Base-by-base conservation (phyloP, 202 grass and related monocot genomes). In the Schoenoplectus triqueter region DNA sequence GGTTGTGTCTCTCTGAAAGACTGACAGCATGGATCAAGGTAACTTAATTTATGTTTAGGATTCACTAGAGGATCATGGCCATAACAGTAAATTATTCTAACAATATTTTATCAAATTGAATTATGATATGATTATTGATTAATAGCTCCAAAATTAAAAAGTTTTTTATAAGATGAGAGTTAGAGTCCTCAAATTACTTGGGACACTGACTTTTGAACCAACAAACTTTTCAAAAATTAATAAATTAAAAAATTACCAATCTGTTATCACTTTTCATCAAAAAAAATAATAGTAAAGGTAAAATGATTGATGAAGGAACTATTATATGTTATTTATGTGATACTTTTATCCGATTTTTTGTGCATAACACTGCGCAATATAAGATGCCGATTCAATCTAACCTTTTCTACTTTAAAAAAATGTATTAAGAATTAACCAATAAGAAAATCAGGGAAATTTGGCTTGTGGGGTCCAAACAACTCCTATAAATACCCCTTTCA, bases 401-500 rank as follows among this genome's bases (percentile, higher is more conserved):
- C 70, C 47, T 50, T 31, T 47, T 51, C 18, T 52, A 19, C 17
- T 74, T 52, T 13, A 11, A 52, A 74, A 74, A 48, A 59, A 59
- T 57, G 17, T 17, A 71, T n/a, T 71, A 45, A 74, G 18, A 19
- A 7, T 40, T 55, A 39, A 56, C 4, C 50, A 65, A 80, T 22
- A 11, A 81, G 74, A 64, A 20, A 81, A 46, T 65, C 78, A 81
- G 10, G 8, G 3, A 5, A 40, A 2, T 17, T 80, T 64, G 50
- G 7, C 7, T 64, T 81, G 78, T 50, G 10, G 59, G 22, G 1
- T 65, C 41, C 39, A 50, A 65, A 11, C 39, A 46, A 81, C 40
- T 42, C 79, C 61, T 81, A 83, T 83, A 83, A 69, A 83, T 83
- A 69, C 64, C 80, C 65, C 80, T 31, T n/a, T 68, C 49, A 10